Percentiles rank a stretch among this genome's conserved stretches.
phyloP scores from a whole-genome alignment of 192 early-diverging fungal genomes.

The Coemansia sp. region DNA sequence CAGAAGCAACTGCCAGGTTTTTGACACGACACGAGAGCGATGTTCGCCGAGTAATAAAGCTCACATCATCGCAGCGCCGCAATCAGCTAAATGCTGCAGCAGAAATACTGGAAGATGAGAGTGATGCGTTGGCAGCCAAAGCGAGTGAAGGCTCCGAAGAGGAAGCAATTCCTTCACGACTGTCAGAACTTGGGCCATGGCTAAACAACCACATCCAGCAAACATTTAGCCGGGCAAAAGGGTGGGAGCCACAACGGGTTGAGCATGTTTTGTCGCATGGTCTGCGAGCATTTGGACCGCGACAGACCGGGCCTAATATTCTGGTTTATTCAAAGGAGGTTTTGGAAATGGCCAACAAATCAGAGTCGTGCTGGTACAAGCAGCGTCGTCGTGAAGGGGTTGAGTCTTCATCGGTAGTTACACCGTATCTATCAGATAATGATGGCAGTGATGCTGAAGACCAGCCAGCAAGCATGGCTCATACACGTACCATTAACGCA shows the following conservation, averaged over 20 bases:
- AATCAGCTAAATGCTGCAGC: constrained; percentile 22
- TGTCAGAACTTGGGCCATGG: constrained; percentile 48
- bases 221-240: constrained; percentile 37
- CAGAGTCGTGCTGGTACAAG: constrained; percentile 32
- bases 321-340: constrained; percentile 42
- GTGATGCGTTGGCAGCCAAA: constrained; percentile 6
- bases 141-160: constrained; percentile 18
- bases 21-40: constrained; percentile 42
- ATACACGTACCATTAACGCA: constrained; percentile 27
- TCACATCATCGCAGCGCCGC: constrained; percentile 37
- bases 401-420: constrained; percentile 19
- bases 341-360: constrained; percentile 21
- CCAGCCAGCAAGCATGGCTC: background rate
- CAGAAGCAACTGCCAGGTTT: constrained; percentile 32
- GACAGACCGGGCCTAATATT: constrained; percentile 39
- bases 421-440: constrained; percentile 38
- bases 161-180: constrained; percentile 32
- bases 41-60: constrained; percentile 33
- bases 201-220: constrained; percentile 28
- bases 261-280: constrained; percentile 25
- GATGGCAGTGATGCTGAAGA: constrained; percentile 31
- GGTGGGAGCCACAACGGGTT: constrained; percentile 53
- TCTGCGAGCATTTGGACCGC: constrained; percentile 39
- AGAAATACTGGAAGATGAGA: constrained; percentile 22
- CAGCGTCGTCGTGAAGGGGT: constrained; percentile 6